phyloP scores from a whole-genome alignment of 139 green algal species.

The Chlamydomonas sphaeroides region DNA sequence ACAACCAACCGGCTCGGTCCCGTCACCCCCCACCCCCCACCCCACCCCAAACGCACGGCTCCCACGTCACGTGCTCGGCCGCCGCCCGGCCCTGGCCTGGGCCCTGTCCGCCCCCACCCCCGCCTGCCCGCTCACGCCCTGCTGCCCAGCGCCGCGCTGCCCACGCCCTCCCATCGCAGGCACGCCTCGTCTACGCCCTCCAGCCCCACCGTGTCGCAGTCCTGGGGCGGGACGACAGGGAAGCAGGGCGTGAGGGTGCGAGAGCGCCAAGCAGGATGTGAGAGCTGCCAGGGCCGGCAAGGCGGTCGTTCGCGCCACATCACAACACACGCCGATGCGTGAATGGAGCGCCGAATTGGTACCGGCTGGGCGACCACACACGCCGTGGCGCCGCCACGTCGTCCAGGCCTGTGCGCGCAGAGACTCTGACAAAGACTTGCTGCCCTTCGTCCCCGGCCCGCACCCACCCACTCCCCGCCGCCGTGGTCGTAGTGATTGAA shows the following conservation, averaged over 20 bases:
- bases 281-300: too few species aligned
- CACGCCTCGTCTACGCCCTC: not conserved
- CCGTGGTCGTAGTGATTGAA: slow-evolving; percentile 40
- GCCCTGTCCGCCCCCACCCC: too few species aligned
- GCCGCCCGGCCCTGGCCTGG: too few species aligned
- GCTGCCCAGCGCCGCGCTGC: too few species aligned
- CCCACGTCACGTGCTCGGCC: too few species aligned
- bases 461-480: slow-evolving; percentile 15
- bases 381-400: not conserved
- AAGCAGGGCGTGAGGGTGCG: not conserved
- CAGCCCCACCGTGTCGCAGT: slow-evolving; percentile 23
- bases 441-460: not conserved
- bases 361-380: not conserved
- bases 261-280: too few species aligned
- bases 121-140: too few species aligned
- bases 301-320: not conserved
- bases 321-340: too few species aligned
- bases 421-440: not conserved
- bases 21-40: too few species aligned
- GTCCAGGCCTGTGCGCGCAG: not conserved
- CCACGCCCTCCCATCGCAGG: slow-evolving; percentile 32
- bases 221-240: not conserved
- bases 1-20: too few species aligned
- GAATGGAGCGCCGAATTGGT: too few species aligned
- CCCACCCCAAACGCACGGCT: too few species aligned